Evolutionary conservation across 768 basidiomycete genomes (phyloP).

Genomic region (Daedaleopsis sinensis): DNA sequence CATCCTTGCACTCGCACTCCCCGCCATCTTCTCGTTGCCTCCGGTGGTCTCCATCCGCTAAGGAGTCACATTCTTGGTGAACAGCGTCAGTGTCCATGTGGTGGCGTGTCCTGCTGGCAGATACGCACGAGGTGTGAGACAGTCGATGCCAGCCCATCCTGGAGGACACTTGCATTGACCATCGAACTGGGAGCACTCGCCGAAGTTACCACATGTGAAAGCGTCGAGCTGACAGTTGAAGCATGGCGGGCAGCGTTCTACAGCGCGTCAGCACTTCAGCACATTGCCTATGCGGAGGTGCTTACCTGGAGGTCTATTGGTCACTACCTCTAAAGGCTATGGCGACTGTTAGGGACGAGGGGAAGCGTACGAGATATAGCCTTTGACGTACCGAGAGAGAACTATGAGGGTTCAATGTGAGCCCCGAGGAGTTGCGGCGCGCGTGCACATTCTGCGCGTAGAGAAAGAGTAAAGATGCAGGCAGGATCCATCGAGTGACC

Average conservation of each 20-base stretch:
- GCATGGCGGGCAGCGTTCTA: slow-evolving; percentile 74
- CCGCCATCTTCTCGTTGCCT: slow-evolving; percentile 76
- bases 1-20: slow-evolving; percentile 88
- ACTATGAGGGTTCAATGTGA: slow-evolving; percentile 4
- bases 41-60: slow-evolving; percentile 87
- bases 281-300: neutral
- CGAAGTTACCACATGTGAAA: slow-evolving; percentile 92
- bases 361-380: no score
- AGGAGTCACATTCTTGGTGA: slow-evolving; percentile 84
- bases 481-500: slow-evolving; percentile 15
- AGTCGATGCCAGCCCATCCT: slow-evolving; percentile 98
- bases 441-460: slow-evolving; percentile 5
- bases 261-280: neutral
- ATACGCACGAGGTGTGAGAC: slow-evolving; percentile 85
- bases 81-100: slow-evolving; percentile 5
- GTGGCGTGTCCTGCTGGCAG: neutral
- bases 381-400: slow-evolving; percentile 14
- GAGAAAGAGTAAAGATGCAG: slow-evolving; percentile 11
- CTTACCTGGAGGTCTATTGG: slow-evolving; percentile 15
- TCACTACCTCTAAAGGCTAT: slow-evolving; percentile 18
- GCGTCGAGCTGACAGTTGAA: slow-evolving; percentile 96
- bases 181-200: slow-evolving; percentile 86
- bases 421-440: slow-evolving; percentile 4
- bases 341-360: no score
- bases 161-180: slow-evolving; percentile 97